phyloP scores from a whole-genome alignment of 208 protist species.

The Naegleria gruberi region DNA sequence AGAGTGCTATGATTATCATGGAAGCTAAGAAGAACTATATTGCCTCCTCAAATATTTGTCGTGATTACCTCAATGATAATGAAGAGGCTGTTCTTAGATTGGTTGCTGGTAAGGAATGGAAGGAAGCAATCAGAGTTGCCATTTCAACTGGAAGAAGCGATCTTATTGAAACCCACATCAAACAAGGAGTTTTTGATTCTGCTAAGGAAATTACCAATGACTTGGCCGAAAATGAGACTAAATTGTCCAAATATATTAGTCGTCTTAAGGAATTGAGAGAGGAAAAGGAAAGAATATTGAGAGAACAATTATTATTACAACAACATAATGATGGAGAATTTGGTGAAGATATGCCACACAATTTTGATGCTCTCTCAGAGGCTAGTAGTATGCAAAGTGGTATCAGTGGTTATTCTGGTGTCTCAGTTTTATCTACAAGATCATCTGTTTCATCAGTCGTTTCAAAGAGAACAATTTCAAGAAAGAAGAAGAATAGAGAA shows the following conservation, averaged over 20 bases:
- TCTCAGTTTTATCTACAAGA: background rate
- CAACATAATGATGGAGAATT: background rate
- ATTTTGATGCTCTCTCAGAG: slow-evolving; percentile 4
- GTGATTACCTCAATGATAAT: slow-evolving; percentile 1
- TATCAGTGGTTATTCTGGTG: background rate
- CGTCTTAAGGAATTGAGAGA: background rate
- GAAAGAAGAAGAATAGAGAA: slow-evolving; percentile 6
- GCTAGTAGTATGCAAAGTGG: background rate
- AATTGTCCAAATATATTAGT: background rate
- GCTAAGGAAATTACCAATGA: background rate
- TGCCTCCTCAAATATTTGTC: background rate
- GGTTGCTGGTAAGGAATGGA: background rate
- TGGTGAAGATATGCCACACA: background rate
- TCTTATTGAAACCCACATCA: slow-evolving; percentile 3
- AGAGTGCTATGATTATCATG: background rate
- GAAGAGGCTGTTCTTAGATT: background rate
- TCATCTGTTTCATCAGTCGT: background rate
- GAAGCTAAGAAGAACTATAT: background rate
- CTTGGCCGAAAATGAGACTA: background rate
- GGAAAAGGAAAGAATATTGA: background rate
- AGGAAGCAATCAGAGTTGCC: background rate
- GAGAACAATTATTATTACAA: background rate
- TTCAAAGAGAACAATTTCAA: background rate
- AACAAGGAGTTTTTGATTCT: background rate
- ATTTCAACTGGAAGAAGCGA: background rate